A percentile compares a stretch with the other conserved stretches of the same genome.
Conservation (phyloP, 2,329 filamentous ascomycete species). For the Pseudopithomyces maydicus region DNA sequence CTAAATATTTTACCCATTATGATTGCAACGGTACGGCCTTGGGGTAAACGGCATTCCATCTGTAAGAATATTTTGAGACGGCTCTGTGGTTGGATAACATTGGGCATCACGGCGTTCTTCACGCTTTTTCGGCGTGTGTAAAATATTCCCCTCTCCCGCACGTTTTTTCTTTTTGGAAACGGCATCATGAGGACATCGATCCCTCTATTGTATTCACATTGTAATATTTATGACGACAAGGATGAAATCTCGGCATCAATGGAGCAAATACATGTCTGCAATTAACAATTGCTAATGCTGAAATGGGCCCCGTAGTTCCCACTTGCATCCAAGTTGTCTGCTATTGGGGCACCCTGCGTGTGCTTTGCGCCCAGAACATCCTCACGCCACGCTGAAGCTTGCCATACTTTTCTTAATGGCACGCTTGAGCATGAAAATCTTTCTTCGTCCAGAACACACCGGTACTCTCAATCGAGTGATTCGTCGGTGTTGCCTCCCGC, state of each 20-base stretch:
- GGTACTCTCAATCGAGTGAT: too few species aligned
- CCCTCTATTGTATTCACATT: constrained; percentile 20
- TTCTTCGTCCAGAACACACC: too few species aligned
- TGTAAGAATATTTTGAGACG: constrained; percentile 28
- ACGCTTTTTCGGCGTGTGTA: constrained; percentile 23
- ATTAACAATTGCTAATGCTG: constrained; percentile 2
- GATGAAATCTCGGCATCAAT: constrained; percentile 5
- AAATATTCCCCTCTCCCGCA: constrained; percentile 37
- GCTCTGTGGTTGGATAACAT: constrained; percentile 19
- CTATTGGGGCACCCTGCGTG: too few species aligned
- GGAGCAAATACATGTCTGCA: not conserved
- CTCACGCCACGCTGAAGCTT: too few species aligned
- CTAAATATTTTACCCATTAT: constrained; percentile 26
- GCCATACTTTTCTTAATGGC: too few species aligned
- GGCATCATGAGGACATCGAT: constrained; percentile 5
- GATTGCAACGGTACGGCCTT: too few species aligned
- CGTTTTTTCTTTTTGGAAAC: constrained; percentile 22
- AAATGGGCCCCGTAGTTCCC: not conserved
- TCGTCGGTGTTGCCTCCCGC: not conserved
- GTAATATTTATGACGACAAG: constrained; percentile 23
- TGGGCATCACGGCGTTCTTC: constrained; percentile 23
- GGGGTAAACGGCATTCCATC: not conserved
- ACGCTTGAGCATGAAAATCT: too few species aligned
- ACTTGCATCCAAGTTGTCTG: too few species aligned
- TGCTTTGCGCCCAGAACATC: too few species aligned